phyloP scores from a whole-genome alignment of 306 rosid species.

The Cicer judaicum region DNA sequence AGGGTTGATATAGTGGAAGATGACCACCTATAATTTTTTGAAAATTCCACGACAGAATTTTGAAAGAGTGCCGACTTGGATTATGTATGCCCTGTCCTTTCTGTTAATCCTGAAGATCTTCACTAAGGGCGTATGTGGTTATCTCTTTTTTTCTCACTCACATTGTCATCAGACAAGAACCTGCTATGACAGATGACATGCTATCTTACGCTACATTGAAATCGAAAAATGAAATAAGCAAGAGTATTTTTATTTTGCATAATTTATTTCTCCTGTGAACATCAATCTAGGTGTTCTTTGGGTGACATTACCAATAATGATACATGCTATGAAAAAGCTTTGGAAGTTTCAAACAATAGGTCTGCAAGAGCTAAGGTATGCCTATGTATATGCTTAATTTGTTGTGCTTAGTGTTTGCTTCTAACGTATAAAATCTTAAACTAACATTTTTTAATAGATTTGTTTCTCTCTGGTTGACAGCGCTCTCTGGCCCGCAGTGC shows the following conservation, averaged over 20 bases:
- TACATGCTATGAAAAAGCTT: slow-evolving; percentile 83
- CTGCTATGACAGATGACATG: slow-evolving; percentile 23
- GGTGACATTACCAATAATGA: slow-evolving; percentile 86
- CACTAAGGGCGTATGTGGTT: neutral
- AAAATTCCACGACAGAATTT: neutral
- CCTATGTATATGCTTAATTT: slow-evolving; percentile 10
- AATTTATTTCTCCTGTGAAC: slow-evolving; percentile 41
- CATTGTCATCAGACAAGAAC: slow-evolving; percentile 30
- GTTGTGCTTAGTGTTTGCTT: slow-evolving; percentile 1
- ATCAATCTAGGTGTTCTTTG: slow-evolving; percentile 81
- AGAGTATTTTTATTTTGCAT: slow-evolving; percentile 13
- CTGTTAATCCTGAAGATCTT: neutral
- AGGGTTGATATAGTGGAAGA: neutral
- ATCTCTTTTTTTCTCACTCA: neutral
- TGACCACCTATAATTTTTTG: neutral
- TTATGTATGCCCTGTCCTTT: neutral
- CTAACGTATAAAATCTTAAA: slow-evolving; percentile 9
- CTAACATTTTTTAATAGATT: slow-evolving; percentile 7
- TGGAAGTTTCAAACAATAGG: slow-evolving; percentile 84
- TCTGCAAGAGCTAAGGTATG: slow-evolving; percentile 93
- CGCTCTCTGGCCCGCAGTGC: slow-evolving; percentile 95
- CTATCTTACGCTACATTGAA: slow-evolving; percentile 12
- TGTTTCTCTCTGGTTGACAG: slow-evolving; percentile 53
- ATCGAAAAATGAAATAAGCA: slow-evolving; percentile 19
- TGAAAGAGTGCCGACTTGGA: neutral